Percentiles rank a stretch among this genome's conserved stretches.
phyloP scores from a whole-genome alignment of 2,329 filamentous ascomycete genomes.

The Podosphaera xanthii region DNA sequence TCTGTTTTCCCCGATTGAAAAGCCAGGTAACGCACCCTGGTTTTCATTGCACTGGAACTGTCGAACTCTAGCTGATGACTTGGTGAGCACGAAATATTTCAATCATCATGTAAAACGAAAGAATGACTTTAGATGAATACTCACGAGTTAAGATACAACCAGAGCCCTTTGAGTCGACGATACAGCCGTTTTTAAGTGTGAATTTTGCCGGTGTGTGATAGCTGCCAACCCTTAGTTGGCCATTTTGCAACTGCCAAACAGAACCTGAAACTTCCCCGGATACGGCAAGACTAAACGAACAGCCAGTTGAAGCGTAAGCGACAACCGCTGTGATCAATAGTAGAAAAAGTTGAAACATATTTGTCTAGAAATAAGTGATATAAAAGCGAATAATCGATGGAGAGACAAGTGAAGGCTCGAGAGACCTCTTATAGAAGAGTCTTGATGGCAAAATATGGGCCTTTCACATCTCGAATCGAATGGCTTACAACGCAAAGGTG shows the following conservation, averaged over 20 bases:
- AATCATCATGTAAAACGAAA: background rate
- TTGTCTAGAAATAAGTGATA: background rate
- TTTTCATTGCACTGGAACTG: constrained; percentile 25
- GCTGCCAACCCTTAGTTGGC: constrained; percentile 35
- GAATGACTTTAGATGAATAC: background rate
- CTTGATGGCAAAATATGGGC: too few relatives aligned
- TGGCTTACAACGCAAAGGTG: too few relatives aligned
- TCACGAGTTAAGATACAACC: constrained; percentile 40
- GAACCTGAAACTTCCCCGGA: constrained; percentile 25
- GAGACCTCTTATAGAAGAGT: too few relatives aligned
- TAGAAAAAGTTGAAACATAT: background rate
- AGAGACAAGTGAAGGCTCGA: too few relatives aligned
- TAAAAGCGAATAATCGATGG: too few relatives aligned
- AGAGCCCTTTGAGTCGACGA: constrained; percentile 31
- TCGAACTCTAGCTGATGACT: constrained; percentile 2
- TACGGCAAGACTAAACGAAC: constrained; percentile 30
- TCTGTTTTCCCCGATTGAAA: constrained; percentile 30
- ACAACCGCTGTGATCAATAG: background rate
- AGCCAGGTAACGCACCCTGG: constrained; percentile 28
- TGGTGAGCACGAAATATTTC: background rate
- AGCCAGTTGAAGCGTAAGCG: constrained; percentile 8
- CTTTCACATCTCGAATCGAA: too few relatives aligned
- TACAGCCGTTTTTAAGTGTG: constrained; percentile 28
- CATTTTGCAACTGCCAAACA: constrained; percentile 36
- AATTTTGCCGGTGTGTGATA: constrained; percentile 20